These are phyloP conservation scores for Russula griseocarnosa DNA, from an alignment of 768 basidiomycete species.

Conservation along the genomic window DNA sequence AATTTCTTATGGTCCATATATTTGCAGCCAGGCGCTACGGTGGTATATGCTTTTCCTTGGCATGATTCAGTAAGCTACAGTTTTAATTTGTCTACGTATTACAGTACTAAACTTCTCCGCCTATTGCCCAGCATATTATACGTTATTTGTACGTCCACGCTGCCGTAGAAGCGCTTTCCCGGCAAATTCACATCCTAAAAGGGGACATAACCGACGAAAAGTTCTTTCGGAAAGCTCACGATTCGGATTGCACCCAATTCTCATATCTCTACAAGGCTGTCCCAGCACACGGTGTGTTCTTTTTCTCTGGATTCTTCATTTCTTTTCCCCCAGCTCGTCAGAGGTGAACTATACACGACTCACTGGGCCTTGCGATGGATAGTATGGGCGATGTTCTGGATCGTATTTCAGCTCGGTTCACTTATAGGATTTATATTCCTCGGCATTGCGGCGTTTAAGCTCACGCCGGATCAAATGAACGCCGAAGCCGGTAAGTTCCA, in stretches of 20 bases:
- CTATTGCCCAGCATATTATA: slow-evolving; percentile 62
- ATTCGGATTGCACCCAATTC: slow-evolving; percentile 91
- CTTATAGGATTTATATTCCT: slow-evolving; percentile 76
- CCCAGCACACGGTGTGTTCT: slow-evolving; percentile 61
- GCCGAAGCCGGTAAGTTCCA: slow-evolving; percentile 62
- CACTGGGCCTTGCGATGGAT: slow-evolving; percentile 1
- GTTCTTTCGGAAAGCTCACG: slow-evolving; percentile 91
- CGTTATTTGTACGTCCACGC: slow-evolving; percentile 65
- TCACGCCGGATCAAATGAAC: slow-evolving; percentile 56
- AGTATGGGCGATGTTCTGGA: slow-evolving; percentile 89
- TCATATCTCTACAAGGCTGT: slow-evolving; percentile 65
- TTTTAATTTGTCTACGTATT: slow-evolving; percentile 19
- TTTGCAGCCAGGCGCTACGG: slow-evolving; percentile 64
- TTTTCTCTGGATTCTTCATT: background rate
- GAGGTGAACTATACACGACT: background rate
- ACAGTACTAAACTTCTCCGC: slow-evolving; percentile 14
- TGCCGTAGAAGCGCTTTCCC: background rate
- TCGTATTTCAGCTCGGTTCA: slow-evolving; percentile 69
- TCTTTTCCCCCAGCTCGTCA: background rate
- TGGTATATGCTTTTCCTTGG: slow-evolving; percentile 83
- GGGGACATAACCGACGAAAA: slow-evolving; percentile 94
- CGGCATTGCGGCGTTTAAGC: slow-evolving; percentile 76
- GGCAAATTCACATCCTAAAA: slow-evolving; percentile 32
- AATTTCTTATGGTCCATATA: slow-evolving; percentile 12
- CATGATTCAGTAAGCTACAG: slow-evolving; percentile 63